These are phyloP conservation scores for Forsythia viridissima DNA, from an alignment of 257 asterid species.

Conservation along the genomic window DNA sequence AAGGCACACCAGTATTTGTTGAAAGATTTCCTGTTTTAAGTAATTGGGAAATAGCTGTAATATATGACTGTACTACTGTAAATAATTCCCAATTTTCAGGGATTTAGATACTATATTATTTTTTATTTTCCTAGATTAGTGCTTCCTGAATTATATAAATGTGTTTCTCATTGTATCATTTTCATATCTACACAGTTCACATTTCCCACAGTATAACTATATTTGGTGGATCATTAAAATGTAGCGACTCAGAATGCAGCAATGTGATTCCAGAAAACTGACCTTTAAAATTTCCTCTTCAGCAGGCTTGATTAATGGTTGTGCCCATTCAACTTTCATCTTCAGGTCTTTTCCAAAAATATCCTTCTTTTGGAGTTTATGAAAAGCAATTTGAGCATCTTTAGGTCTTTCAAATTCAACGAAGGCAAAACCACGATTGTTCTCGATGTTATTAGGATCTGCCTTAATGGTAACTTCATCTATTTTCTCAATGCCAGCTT, in stretches of 20 bases:
- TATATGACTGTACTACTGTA: background rate
- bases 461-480: slow-evolving; percentile 55
- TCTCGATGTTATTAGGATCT: slow-evolving; percentile 52
- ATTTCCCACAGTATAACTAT: background rate
- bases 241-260: slow-evolving; percentile 19
- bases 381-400: slow-evolving; percentile 70
- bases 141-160: background rate
- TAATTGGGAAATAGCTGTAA: background rate
- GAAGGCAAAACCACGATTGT: slow-evolving; percentile 74
- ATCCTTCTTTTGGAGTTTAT: slow-evolving; percentile 58
- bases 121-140: background rate
- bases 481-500: slow-evolving; percentile 61
- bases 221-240: background rate
- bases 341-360: slow-evolving; percentile 40
- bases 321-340: slow-evolving; percentile 76
- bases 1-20: background rate
- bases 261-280: slow-evolving; percentile 27
- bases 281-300: slow-evolving; percentile 73
- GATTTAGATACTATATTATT: background rate
- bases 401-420: slow-evolving; percentile 65
- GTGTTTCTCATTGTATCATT: background rate
- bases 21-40: background rate
- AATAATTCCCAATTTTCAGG: background rate
- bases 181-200: background rate
- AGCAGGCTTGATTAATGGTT: slow-evolving; percentile 56